Percentiles rank a stretch among this genome's conserved stretches.
Evolutionary conservation across 192 early-diverging fungal genomes (phyloP).

Genomic region (Piromyces finnis): DNA sequence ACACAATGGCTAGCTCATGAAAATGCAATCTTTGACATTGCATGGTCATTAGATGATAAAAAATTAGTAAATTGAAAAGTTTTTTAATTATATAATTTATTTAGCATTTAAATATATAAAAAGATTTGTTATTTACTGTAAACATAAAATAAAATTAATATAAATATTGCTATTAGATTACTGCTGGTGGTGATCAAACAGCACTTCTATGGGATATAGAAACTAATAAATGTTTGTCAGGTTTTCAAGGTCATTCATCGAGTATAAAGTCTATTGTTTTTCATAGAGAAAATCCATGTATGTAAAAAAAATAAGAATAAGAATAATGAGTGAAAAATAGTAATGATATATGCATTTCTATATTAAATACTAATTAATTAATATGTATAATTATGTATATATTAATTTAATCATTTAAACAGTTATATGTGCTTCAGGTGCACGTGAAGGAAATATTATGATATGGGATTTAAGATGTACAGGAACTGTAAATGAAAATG

Average conservation of each 20-base stretch:
- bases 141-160: too few relatives aligned
- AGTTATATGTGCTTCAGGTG: constrained; percentile 49
- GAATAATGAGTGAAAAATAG: too few relatives aligned
- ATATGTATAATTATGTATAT: too few relatives aligned
- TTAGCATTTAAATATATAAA: too few relatives aligned
- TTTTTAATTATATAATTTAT: not conserved
- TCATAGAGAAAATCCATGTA: constrained; percentile 33
- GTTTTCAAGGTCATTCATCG: constrained; percentile 44
- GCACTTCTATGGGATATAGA: constrained; percentile 61
- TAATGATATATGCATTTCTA: too few relatives aligned
- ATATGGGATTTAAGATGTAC: constrained; percentile 60
- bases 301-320: constrained; percentile 4
- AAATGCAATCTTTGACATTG: constrained; percentile 67
- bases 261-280: constrained; percentile 53
- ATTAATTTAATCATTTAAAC: too few relatives aligned
- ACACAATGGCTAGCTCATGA: constrained; percentile 38
- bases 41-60: constrained; percentile 52
- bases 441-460: constrained; percentile 54
- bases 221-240: constrained; percentile 20
- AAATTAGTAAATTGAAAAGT: constrained; percentile 22
- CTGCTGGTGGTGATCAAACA: constrained; percentile 60
- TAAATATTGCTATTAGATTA: constrained; percentile 12
- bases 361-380: too few relatives aligned
- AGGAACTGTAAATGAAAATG: constrained; percentile 10
- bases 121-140: too few relatives aligned